phyloP scores from a whole-genome alignment of 805 yeast species.

The Kodamaea leandrae region DNA sequence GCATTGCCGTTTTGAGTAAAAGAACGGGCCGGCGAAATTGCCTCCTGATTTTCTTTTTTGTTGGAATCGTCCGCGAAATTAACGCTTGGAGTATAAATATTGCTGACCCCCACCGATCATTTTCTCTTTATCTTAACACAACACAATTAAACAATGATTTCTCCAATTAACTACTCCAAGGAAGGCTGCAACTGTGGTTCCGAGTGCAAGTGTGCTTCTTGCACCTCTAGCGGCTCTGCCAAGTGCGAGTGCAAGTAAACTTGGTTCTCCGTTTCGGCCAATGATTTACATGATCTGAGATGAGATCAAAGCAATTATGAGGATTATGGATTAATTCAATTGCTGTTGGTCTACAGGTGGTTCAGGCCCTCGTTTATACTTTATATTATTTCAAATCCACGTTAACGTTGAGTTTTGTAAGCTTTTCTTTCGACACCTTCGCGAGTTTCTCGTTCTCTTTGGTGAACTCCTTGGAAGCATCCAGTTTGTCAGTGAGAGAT shows the following conservation, averaged over 20 bases:
- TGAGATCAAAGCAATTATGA: not conserved
- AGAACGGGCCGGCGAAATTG: not conserved
- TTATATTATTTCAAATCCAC: not conserved
- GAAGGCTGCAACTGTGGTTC: slow-evolving; percentile 21
- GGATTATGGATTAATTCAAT: too few species aligned
- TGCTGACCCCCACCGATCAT: not conserved
- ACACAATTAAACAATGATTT: slow-evolving; percentile 6
- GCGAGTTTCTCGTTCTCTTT: slow-evolving; percentile 23
- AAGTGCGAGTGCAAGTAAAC: slow-evolving; percentile 12
- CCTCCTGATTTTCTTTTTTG: not conserved
- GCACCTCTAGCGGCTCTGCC: slow-evolving; percentile 13
- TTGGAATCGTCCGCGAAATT: not conserved
- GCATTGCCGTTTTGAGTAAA: not conserved
- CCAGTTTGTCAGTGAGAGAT: slow-evolving; percentile 18
- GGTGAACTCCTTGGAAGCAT: slow-evolving; percentile 22
- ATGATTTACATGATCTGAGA: not conserved
- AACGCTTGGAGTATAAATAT: slow-evolving; percentile 9
- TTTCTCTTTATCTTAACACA: not conserved
- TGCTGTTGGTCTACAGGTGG: too few species aligned
- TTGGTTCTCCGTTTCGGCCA: too few species aligned
- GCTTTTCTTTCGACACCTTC: slow-evolving; percentile 17
- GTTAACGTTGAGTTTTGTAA: slow-evolving; percentile 1
- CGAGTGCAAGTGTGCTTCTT: slow-evolving; percentile 21
- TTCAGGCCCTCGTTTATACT: too few species aligned
- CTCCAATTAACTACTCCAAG: slow-evolving; percentile 11